Evolutionary conservation across 305 asterid species (phyloP).

Genomic region (Fraxinus platypoda): DNA sequence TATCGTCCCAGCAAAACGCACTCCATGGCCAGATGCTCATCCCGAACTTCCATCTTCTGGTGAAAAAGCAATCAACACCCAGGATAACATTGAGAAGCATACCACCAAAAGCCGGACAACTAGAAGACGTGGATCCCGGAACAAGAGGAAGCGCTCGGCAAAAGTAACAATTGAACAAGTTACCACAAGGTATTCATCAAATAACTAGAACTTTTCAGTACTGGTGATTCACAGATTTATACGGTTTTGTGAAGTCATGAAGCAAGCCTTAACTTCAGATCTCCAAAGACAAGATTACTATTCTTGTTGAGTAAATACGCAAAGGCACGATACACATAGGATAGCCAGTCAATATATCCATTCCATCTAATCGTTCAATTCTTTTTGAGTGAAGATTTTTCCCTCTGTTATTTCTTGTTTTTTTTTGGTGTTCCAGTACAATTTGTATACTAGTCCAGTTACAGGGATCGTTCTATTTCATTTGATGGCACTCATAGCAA

Average conservation of each 20-base stretch:
- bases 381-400: slow-evolving; percentile 7
- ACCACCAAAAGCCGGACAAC: slow-evolving; percentile 44
- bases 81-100: slow-evolving; percentile 54
- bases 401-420: not conserved
- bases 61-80: slow-evolving; percentile 42
- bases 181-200: slow-evolving; percentile 30
- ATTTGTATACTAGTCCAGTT: not conserved
- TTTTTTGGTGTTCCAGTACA: no score
- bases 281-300: not conserved
- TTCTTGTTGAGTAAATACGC: slow-evolving; percentile 17
- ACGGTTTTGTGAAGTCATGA: slow-evolving; percentile 11
- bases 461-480: slow-evolving; percentile 3
- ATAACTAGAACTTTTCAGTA: slow-evolving; percentile 11
- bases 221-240: not conserved
- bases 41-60: slow-evolving; percentile 61
- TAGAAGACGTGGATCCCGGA: slow-evolving; percentile 63
- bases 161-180: slow-evolving; percentile 46
- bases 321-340: slow-evolving; percentile 4
- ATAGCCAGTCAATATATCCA: slow-evolving; percentile 15
- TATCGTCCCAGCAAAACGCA: slow-evolving; percentile 84
- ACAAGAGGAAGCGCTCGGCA: slow-evolving; percentile 62
- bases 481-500: slow-evolving; percentile 9
- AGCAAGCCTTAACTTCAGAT: slow-evolving; percentile 16
- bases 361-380: not conserved
- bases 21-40: slow-evolving; percentile 95